A percentile compares a stretch with the other conserved stretches of the same genome.
Conservation (phyloP, 2,329 filamentous ascomycete genomes). For the Mycocentrospora acerina region DNA sequence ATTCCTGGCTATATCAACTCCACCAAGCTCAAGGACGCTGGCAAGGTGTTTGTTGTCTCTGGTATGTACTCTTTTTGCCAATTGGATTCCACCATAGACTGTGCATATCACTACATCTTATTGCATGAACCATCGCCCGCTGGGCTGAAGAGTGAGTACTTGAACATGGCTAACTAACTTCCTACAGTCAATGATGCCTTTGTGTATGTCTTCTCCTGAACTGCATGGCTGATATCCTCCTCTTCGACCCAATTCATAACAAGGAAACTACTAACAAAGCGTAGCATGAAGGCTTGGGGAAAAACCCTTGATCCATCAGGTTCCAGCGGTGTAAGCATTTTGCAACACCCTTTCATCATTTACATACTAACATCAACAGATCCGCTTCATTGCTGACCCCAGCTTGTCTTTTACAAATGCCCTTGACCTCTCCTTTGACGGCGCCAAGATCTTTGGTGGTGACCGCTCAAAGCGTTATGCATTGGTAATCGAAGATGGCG, state of each 20-base stretch:
- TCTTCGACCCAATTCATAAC: background rate
- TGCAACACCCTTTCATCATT: background rate
- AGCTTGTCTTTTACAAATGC: slow-evolving; percentile 77
- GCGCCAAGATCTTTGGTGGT: slow-evolving; percentile 75
- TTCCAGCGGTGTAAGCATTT: slow-evolving; percentile 70
- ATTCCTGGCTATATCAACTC: slow-evolving; percentile 85
- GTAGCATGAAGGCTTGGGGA: slow-evolving; percentile 87
- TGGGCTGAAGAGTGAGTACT: background rate
- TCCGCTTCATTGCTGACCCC: slow-evolving; percentile 87
- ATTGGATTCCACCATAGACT: background rate
- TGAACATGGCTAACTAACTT: slow-evolving; percentile 1
- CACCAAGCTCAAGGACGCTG: slow-evolving; percentile 74
- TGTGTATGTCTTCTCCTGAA: slow-evolving; percentile 57
- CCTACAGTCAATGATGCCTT: slow-evolving; percentile 81
- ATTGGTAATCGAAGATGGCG: slow-evolving; percentile 78
- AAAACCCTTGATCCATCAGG: slow-evolving; percentile 73
- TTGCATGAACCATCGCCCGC: background rate
- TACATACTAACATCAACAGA: slow-evolving; percentile 51
- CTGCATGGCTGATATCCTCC: background rate
- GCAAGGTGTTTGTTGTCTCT: slow-evolving; percentile 83
- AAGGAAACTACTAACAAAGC: slow-evolving; percentile 13
- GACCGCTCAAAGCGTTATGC: slow-evolving; percentile 86
- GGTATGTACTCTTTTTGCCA: slow-evolving; percentile 2
- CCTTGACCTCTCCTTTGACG: slow-evolving; percentile 81
- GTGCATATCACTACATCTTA: too few species aligned